Base-by-base conservation (phyloP, 192 early-diverging fungal genomes). In the Irineochytrium annulatum region DNA sequence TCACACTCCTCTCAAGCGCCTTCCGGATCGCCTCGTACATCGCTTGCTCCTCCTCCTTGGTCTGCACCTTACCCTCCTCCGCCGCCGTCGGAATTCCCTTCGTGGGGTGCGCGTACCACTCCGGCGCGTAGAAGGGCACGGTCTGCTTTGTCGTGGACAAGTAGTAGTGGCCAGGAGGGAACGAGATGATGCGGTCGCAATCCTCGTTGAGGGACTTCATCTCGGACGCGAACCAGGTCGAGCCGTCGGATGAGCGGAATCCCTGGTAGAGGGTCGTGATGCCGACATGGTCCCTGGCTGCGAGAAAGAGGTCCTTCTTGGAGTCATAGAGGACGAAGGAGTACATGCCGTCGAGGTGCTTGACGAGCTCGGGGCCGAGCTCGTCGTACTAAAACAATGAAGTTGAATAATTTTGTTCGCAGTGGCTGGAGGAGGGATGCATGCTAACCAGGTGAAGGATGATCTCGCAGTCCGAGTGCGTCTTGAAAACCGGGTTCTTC, bases 201-300 rank as follows among this genome's bases (percentile, higher is more conserved):
- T 97, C 93, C 61, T 98, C 94, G 77, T 94, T 89, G 34, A 98
- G 79, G 22, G 89, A 79, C 82, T 98, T 98, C 77, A 98, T 86
- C 67, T 98, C 96, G 0, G 91, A 94, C 22, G 93, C 74, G 62
- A 98, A 91, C 74, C 91, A 98, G 41, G 94, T 78, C 3, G 92
- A 92, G 57, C 85, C 86, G 60, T 94, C 93, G 30, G 79, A 79
- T 43, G 79, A 79, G 57, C 85, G 82, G 80, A 88, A 94, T 20
- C 96, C 96, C 61, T 91, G 87, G 81, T 98, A 98, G 34, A 98
- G 77, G 28, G 96, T 95, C 62, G 96, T 97, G 80, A 98, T 93
- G 63, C 96, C 96, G 71, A 98, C 90, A 55, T 94, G 92, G 65
- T 98, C 96, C 63, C 96, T 90, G 24, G 92, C 93, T n/a, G 89